These are phyloP conservation scores for Blastobotrys robertii DNA, from an alignment of 805 yeast species.

Conservation along the genomic window DNA sequence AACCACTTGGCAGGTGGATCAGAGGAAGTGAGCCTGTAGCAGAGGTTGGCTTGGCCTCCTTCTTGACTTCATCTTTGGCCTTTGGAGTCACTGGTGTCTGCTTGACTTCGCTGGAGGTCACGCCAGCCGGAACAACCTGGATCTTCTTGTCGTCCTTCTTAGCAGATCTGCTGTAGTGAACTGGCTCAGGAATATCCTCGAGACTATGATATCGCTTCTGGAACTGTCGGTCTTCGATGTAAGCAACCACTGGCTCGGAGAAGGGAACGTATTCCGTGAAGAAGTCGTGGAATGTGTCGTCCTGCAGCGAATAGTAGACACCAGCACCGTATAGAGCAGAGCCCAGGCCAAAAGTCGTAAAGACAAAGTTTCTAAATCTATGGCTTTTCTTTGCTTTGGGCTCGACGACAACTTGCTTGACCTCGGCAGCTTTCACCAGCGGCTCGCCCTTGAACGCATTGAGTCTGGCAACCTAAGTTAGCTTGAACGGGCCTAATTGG, in stretches of 20 bases:
- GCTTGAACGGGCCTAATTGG: neutral
- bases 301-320: conserved; percentile 44
- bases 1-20: conserved; percentile 12
- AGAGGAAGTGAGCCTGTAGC: conserved; percentile 12
- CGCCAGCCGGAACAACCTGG: conserved; percentile 17
- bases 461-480: neutral
- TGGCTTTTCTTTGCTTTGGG: conserved; percentile 15
- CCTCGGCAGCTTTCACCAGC: neutral
- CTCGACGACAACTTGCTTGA: neutral
- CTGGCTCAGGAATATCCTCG: conserved; percentile 5
- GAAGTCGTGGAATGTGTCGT: conserved; percentile 50
- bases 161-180: conserved; percentile 2
- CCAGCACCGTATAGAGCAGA: conserved; percentile 46
- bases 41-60: conserved; percentile 10
- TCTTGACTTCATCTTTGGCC: conserved; percentile 2
- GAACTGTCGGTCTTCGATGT: conserved; percentile 35
- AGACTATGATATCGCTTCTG: conserved; percentile 18
- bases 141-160: conserved; percentile 8
- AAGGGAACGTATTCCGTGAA: conserved; percentile 58
- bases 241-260: conserved; percentile 45
- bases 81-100: neutral
- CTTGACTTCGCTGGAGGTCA: conserved; percentile 11
- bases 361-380: conserved; percentile 25
- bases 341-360: conserved; percentile 18
- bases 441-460: neutral